These are phyloP conservation scores for Nematocida homosporus DNA, from an alignment of 371 early-diverging fungal genomes.

Conservation along the genomic window DNA sequence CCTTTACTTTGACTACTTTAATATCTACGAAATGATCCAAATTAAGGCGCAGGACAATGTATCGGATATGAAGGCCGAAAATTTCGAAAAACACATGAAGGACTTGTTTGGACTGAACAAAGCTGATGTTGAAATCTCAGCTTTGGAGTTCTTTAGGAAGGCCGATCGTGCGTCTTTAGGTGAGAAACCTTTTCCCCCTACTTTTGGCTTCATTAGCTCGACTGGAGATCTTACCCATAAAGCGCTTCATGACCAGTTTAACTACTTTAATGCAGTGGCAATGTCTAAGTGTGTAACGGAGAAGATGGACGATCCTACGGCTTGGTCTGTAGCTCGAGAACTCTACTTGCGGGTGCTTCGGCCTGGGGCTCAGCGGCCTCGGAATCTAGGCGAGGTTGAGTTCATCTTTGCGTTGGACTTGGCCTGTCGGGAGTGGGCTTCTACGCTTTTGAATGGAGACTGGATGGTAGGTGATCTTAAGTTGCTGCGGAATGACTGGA, in stretches of 20 bases:
- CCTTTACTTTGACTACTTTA: background rate
- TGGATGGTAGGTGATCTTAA: constrained; percentile 25
- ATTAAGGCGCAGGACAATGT: background rate
- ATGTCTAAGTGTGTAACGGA: background rate
- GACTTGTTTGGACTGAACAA: constrained; percentile 15
- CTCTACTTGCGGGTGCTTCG: constrained; percentile 32
- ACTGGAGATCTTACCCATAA: background rate
- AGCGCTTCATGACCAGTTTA: constrained; percentile 28
- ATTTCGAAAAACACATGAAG: constrained; percentile 33
- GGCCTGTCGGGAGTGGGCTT: constrained; percentile 29
- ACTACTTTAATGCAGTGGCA: background rate
- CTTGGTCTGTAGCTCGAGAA: constrained; percentile 33
- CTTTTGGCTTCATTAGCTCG: no score
- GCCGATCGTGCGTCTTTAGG: no score
- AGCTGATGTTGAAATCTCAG: no score
- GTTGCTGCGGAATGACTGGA: background rate
- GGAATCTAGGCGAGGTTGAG: constrained; percentile 5
- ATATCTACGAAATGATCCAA: constrained; percentile 9
- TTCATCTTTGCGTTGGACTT: constrained; percentile 22
- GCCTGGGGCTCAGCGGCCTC: background rate
- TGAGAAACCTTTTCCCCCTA: no score
- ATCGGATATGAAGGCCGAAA: background rate
- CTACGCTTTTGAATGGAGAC: constrained; percentile 1
- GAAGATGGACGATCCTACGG: background rate
- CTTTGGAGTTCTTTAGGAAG: no score